A percentile compares a stretch with the other conserved stretches of the same genome.
Evolutionary conservation across 75 land plant species (phyloP).

Genomic region (Azolla pinnata): DNA sequence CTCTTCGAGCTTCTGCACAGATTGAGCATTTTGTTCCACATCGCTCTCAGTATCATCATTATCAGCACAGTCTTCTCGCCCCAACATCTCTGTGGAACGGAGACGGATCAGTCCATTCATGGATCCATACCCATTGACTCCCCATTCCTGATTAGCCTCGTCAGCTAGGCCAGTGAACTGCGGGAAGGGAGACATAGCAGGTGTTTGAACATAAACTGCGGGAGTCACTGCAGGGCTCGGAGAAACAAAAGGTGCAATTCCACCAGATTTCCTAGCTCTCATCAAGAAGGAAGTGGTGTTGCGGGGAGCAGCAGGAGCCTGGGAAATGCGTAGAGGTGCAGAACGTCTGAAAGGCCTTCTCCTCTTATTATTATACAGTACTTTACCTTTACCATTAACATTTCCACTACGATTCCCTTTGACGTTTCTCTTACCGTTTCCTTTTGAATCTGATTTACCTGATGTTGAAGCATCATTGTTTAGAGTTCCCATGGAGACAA

Average conservation of each 20-base stretch:
- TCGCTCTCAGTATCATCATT: conserved; percentile 16
- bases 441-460: too few species aligned
- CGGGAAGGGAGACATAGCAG: conserved; percentile 19
- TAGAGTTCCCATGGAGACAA: too few species aligned
- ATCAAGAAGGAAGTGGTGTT: conserved; percentile 36
- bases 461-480: too few species aligned
- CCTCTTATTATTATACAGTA: too few species aligned
- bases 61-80: conserved; percentile 1
- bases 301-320: conserved; percentile 24
- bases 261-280: conserved; percentile 27
- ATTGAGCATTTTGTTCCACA: conserved; percentile 20
- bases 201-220: conserved; percentile 13
- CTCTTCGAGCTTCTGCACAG: conserved; percentile 29
- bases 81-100: conserved; percentile 12
- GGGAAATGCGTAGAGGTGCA: too few species aligned
- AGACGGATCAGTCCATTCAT: conserved; percentile 36
- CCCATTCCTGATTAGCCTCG: conserved; percentile 25
- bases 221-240: conserved; percentile 25
- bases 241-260: conserved; percentile 24
- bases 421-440: too few species aligned
- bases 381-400: too few species aligned
- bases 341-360: too few species aligned
- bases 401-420: too few species aligned
- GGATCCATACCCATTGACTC: conserved; percentile 34
- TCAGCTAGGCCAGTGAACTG: conserved; percentile 9